Conservation (phyloP, 306 rosid species). For the Sicyos baderoa region DNA sequence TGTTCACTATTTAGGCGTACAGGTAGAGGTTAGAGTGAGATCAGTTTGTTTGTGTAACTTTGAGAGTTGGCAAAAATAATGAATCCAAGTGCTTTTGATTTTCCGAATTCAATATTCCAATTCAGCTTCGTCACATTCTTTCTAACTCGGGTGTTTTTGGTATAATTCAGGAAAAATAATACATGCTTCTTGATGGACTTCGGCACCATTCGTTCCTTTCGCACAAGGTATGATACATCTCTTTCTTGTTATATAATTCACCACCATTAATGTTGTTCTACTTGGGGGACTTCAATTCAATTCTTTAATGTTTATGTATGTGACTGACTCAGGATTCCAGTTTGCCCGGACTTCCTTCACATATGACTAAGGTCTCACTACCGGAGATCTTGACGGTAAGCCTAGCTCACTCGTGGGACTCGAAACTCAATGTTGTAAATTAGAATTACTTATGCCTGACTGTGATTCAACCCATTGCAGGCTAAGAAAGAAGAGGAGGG, state of each 20-base stretch:
- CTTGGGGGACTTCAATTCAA: conserved; percentile 48
- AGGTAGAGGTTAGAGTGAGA: too few species aligned
- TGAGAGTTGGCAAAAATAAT: too few species aligned
- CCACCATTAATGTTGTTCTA: conserved; percentile 34
- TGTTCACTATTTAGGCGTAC: too few species aligned
- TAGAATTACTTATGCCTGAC: too few species aligned
- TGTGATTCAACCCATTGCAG: conserved; percentile 21
- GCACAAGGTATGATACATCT: too few species aligned
- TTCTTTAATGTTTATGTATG: too few species aligned
- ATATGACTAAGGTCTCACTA: conserved; percentile 59
- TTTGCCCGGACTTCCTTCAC: conserved; percentile 78
- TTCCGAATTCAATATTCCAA: background rate
- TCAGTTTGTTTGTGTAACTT: too few species aligned
- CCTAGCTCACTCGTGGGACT: too few species aligned
- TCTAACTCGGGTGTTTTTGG: too few species aligned
- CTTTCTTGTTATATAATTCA: too few species aligned
- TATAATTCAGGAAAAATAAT: conserved; percentile 60
- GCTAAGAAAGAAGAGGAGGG: conserved; percentile 78
- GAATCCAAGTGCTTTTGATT: too few species aligned
- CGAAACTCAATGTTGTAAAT: too few species aligned
- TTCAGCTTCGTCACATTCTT: background rate
- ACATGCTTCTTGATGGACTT: conserved; percentile 70
- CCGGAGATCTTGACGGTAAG: conserved; percentile 32
- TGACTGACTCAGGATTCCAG: conserved; percentile 44
- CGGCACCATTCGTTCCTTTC: conserved; percentile 74